Conservation (phyloP, 805 yeast species). For the Saccharomycopsis schoenii region DNA sequence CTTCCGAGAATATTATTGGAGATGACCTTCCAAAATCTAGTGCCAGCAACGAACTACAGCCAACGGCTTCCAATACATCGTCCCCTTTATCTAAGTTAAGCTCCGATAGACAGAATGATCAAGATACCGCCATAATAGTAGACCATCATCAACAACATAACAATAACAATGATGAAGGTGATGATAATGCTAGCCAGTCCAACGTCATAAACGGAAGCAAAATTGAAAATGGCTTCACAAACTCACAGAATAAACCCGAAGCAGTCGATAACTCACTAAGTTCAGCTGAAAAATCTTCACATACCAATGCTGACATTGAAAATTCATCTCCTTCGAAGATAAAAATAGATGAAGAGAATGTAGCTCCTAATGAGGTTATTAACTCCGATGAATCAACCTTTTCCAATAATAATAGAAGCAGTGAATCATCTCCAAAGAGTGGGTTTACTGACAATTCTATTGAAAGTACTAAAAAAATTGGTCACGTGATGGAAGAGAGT, state of each 20-base stretch:
- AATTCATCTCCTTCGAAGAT: not conserved
- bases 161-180: conserved; percentile 1
- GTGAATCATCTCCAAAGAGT: not conserved
- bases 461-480: not conserved
- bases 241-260: not conserved
- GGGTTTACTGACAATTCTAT: not conserved
- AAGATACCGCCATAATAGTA: not conserved
- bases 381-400: not conserved
- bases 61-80: not conserved
- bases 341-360: not conserved
- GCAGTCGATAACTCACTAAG: not conserved
- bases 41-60: not conserved
- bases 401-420: not conserved
- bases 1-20: not conserved
- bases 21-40: not conserved
- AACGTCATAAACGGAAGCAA: conserved; percentile 18
- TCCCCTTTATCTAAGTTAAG: not conserved
- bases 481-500: too few relatives aligned
- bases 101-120: not conserved
- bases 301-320: not conserved
- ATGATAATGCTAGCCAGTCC: conserved; percentile 9
- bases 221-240: not conserved
- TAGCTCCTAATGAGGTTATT: not conserved
- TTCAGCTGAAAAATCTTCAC: not conserved
- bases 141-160: not conserved